A percentile compares a stretch with the other conserved stretches of the same genome.
Evolutionary conservation across 1,284 basidiomycete species (phyloP).

Genomic region (Fistulina hepatica): DNA sequence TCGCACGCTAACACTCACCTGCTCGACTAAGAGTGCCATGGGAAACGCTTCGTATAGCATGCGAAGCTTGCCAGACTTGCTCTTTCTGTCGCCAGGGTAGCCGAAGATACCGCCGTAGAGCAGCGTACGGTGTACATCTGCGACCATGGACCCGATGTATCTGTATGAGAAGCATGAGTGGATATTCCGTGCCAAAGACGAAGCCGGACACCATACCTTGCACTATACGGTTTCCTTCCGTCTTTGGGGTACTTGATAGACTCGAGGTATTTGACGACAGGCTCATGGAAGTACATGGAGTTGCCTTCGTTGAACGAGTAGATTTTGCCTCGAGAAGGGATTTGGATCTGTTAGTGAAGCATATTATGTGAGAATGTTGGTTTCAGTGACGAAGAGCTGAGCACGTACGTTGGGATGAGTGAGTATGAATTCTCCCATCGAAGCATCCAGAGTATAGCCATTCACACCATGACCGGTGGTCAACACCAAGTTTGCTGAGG

Average conservation of each 20-base stretch:
- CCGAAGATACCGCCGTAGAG: conserved; percentile 99
- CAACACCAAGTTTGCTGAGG: conserved; percentile 94
- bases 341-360: conserved; percentile 56
- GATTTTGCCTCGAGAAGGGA: conserved; percentile 93
- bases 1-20: conserved; percentile 38
- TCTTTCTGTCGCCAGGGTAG: conserved; percentile 98
- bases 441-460: conserved; percentile 94
- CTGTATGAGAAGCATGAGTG: too few relatives aligned
- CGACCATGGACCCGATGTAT: conserved; percentile 99
- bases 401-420: conserved; percentile 84
- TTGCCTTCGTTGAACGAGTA: conserved; percentile 99
- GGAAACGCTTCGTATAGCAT: conserved; percentile 98
- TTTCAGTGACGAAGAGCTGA: conserved; percentile 4
- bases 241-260: conserved; percentile 85
- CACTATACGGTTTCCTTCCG: conserved; percentile 77
- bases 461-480: conserved; percentile 95
- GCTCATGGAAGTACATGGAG: conserved; percentile 86
- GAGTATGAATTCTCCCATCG: conserved; percentile 96
- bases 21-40: conserved; percentile 96
- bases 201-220: too few relatives aligned
- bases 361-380: conserved; percentile 7
- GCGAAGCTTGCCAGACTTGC: conserved; percentile 89
- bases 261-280: conserved; percentile 81
- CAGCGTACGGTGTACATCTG: conserved; percentile 92
- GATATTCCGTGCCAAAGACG: too few relatives aligned